Evolutionary conservation across 805 yeast genomes (phyloP), one percentile per base, ranked within the genome.

Genomic region (Lachancea sp.): DNA sequence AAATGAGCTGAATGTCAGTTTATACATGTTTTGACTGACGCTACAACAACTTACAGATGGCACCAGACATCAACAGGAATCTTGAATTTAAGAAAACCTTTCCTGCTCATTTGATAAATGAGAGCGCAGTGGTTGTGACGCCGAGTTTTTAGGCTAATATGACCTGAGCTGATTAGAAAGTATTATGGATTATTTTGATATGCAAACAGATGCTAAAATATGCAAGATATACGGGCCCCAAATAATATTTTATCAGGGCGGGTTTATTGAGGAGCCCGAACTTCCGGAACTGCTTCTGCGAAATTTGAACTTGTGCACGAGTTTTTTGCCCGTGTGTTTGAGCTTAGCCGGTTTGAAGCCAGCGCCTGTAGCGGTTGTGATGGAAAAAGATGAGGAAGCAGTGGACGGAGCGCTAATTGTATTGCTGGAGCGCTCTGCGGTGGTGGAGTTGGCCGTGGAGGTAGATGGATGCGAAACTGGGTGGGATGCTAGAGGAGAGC

Each of bases 211-310:
- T 13, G 39, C 18, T 19, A 8, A 16, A 15, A 26, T n/a, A 25
- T 36, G 39, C 31, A 22, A n/a, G 4, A 17, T 16, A 11, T 11
- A 16, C 19, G 19, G 17, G 18, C 35, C 19, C n/a, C n/a, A 31
- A 10, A 6, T 7, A 16, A n/a, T 9, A 19, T 40, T 17, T 11
- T 29, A 11, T 33, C 17, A 41, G n/a, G 9, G 18, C 3, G 44
- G 44, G 16, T 35, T 38, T 10, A 29, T n/a, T 16, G 46, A 43
- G n/a, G 37, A 30, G 25, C 47, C 47, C 6, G 47, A 45, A 26
- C 50, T 48, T 16, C 48, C 44, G 17, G 48, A 44, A 27, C 50
- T 44, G 38, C 48, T 48, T 17, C 50, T 37, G 33, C 46, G 46
- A 29, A 48, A 48, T 36, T 44, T 48, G 31, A 48, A 38, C 34